These are phyloP conservation scores for Termitomyces sp. DNA, from an alignment of 1,284 basidiomycete genomes.

Conservation along the genomic window DNA sequence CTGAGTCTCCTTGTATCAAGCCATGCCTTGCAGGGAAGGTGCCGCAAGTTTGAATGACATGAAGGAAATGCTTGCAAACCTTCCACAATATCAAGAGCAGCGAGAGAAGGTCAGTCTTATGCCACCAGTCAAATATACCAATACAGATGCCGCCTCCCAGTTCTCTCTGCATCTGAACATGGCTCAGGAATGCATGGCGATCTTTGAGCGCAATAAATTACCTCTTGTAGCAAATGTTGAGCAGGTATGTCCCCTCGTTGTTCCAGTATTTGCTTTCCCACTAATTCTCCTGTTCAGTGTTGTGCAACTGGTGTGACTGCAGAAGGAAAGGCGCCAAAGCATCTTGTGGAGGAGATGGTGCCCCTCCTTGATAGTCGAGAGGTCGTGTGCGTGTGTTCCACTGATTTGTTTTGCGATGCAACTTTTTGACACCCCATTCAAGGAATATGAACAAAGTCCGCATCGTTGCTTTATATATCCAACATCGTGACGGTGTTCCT, in stretches of 20 bases:
- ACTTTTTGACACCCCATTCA: slow-evolving; percentile 13
- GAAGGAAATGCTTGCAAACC: slow-evolving; percentile 96
- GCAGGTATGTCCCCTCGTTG: slow-evolving; percentile 53
- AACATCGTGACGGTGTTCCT: slow-evolving; percentile 94
- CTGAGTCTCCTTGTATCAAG: slow-evolving; percentile 3
- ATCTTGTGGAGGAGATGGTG: slow-evolving; percentile 97
- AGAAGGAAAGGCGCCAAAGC: slow-evolving; percentile 88
- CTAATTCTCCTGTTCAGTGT: slow-evolving; percentile 43
- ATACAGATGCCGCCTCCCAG: slow-evolving; percentile 32
- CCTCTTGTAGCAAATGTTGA: slow-evolving; percentile 88
- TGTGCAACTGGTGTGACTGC: slow-evolving; percentile 88
- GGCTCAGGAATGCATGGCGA: slow-evolving; percentile 95
- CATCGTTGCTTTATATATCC: slow-evolving; percentile 94
- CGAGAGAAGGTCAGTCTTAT: slow-evolving; percentile 78
- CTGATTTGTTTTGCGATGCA: not conserved
- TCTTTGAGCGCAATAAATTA: slow-evolving; percentile 88
- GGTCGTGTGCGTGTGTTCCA: slow-evolving; percentile 57
- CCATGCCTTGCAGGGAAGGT: slow-evolving; percentile 49
- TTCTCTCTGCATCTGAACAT: slow-evolving; percentile 96
- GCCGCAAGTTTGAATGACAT: slow-evolving; percentile 91
- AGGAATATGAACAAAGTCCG: slow-evolving; percentile 93
- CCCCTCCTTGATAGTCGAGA: slow-evolving; percentile 86
- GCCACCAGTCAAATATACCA: not conserved
- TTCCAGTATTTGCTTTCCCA: not conserved
- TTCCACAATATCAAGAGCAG: slow-evolving; percentile 95